A percentile compares a stretch with the other conserved stretches of the same genome.
Conservation (phyloP, 163 green algal genomes). For the Scenedesmus sp. region DNA sequence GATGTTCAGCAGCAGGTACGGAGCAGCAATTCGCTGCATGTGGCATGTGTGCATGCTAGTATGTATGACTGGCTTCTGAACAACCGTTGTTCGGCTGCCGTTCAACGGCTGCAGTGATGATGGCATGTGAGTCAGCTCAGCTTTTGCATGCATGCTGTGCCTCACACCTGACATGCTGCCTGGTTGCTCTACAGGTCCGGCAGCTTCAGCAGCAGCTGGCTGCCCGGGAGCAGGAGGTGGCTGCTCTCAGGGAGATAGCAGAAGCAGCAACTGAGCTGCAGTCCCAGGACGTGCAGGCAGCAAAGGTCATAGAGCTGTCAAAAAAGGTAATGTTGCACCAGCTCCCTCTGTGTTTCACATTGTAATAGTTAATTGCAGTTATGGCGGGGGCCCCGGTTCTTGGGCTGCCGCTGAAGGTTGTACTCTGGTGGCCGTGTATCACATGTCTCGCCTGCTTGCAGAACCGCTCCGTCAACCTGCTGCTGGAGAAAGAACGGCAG, state of each 20-base stretch:
- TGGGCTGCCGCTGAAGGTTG: too few relatives aligned
- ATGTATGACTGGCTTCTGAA: too few relatives aligned
- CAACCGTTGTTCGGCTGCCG: too few relatives aligned
- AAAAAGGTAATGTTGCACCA: conserved; percentile 63
- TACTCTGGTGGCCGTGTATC: neutral
- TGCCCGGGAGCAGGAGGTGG: conserved; percentile 57
- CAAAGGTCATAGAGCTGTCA: conserved; percentile 74
- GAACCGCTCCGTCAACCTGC: conserved; percentile 58
- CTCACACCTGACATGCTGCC: neutral
- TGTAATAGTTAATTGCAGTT: too few relatives aligned
- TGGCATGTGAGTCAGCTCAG: neutral
- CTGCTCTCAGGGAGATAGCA: conserved; percentile 61
- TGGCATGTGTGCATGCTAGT: too few relatives aligned
- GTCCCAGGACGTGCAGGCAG: conserved; percentile 64
- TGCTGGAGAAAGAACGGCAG: conserved; percentile 68
- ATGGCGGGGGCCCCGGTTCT: too few relatives aligned
- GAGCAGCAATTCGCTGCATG: neutral
- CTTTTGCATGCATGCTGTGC: neutral
- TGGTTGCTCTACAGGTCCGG: conserved; percentile 1
- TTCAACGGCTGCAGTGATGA: neutral
- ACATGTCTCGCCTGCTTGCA: neutral
- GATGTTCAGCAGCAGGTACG: neutral
- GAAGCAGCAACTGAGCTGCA: conserved; percentile 56
- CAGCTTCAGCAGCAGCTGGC: conserved; percentile 55
- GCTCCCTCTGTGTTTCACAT: neutral